phyloP scores from a whole-genome alignment of 805 yeast species.

The Candida patagonica region DNA sequence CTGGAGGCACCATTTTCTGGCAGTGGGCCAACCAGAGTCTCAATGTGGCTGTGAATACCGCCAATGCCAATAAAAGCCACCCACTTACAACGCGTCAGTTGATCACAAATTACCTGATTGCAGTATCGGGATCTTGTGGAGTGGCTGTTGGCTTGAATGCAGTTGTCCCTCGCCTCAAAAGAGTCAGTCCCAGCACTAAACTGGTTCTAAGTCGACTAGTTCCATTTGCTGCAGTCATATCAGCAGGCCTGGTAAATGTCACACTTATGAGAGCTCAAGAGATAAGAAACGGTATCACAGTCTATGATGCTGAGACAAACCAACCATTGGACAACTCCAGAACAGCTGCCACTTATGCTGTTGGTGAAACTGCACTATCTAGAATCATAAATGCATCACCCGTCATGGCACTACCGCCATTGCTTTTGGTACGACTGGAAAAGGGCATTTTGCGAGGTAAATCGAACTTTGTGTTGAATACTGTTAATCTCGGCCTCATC shows the following conservation, averaged over 20 bases:
- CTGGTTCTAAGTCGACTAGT: slow-evolving; percentile 75
- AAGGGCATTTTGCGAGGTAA: slow-evolving; percentile 58
- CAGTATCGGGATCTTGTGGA: slow-evolving; percentile 90
- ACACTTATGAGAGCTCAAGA: slow-evolving; percentile 95
- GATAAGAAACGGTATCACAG: slow-evolving; percentile 48
- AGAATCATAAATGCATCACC: slow-evolving; percentile 96
- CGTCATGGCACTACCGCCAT: slow-evolving; percentile 92
- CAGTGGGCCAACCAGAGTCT: slow-evolving; percentile 95
- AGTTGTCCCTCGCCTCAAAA: slow-evolving; percentile 74
- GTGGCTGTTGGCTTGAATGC: slow-evolving; percentile 92
- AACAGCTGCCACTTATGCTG: slow-evolving; percentile 85
- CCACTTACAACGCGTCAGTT: slow-evolving; percentile 76
- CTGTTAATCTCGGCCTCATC: slow-evolving; percentile 77
- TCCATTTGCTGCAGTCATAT: slow-evolving; percentile 97
- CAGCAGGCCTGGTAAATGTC: slow-evolving; percentile 95
- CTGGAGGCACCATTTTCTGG: slow-evolving; percentile 91
- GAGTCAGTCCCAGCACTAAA: slow-evolving; percentile 59
- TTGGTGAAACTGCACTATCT: slow-evolving; percentile 93
- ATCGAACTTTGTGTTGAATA: slow-evolving; percentile 53
- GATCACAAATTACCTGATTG: slow-evolving; percentile 68
- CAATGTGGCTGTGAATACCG: slow-evolving; percentile 93
- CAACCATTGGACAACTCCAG: slow-evolving; percentile 55
- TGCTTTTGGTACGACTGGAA: slow-evolving; percentile 71
- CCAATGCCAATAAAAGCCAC: slow-evolving; percentile 92
- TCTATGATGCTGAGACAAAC: slow-evolving; percentile 27